Base-by-base conservation (phyloP, 2,329 filamentous ascomycete species). In the Colletotrichum tropicicola region DNA sequence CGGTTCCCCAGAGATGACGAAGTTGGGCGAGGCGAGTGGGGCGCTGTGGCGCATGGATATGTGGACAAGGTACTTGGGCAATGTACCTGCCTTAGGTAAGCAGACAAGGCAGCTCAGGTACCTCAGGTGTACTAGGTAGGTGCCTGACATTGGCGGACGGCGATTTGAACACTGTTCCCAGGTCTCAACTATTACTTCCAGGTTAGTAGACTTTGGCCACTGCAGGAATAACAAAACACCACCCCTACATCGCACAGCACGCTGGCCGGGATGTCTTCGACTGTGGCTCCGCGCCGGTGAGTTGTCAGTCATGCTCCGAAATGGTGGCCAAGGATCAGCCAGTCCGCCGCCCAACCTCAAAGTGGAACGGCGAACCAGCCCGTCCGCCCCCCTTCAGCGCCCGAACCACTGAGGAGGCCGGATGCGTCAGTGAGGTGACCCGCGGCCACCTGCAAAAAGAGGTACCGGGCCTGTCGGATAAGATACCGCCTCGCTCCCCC, bases 1-100 rank as follows among this genome's bases (percentile, higher is more conserved):
- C 19, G 37, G 28, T 63, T 63, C 59, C 59, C 54, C 59, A 59
- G 37, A 53, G 59, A 63, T 63, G 59, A 63, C 59, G 59, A 59
- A 52, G 59, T 32, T 52, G 54, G 23, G 28, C 37, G 19, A 39
- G 15, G 7, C 19, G 19, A 17, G 54, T 59, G 45, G 37, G n/a
- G 32, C 30, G 10, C 3, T 19, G 48, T 59, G 59, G 51, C 19
- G 39, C 39, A 19, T 43, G 39, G 39, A 9, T 43, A 9, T n/a
- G n/a, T 45, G 12, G 43, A 9, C 39, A 43, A 3, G 32, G 32
- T 8, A 12, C 12, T 30, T 30, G 28, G 28, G 28, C 28, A 30
- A 12, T 30, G 28, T 12, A 30, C 35, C 15, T 39, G 35, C n/a
- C n/a, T n/a, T n/a, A n/a, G n/a, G n/a, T n/a, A n/a, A n/a, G n/a